These are phyloP conservation scores for Strobilomyces confusus DNA, from an alignment of 768 basidiomycete species.

Conservation along the genomic window DNA sequence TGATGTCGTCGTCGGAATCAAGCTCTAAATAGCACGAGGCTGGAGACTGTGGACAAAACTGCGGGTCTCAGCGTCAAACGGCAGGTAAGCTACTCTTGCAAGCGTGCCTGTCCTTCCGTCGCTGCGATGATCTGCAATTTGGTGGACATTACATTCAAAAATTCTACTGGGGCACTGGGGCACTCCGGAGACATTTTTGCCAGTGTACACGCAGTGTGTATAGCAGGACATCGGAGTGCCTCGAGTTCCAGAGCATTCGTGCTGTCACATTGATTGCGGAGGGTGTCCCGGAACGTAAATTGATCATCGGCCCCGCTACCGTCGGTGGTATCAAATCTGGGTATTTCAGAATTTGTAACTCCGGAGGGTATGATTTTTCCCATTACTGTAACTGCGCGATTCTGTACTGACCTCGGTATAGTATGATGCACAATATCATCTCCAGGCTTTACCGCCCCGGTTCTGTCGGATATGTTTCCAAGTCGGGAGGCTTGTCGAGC, in stretches of 20 bases:
- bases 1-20: too few species aligned
- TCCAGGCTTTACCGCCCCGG: constrained; percentile 97
- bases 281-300: constrained; percentile 96
- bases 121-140: constrained; percentile 99
- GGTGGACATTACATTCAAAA: constrained; percentile 99
- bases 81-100: constrained; percentile 97
- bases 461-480: constrained; percentile 97
- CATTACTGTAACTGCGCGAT: too few species aligned
- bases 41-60: too few species aligned
- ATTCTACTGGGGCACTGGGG: constrained; percentile 99
- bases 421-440: constrained; percentile 99
- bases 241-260: constrained; percentile 44
- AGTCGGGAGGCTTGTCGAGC: constrained; percentile 99
- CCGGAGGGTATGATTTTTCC: constrained; percentile 91
- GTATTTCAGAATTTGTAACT: constrained; percentile 99
- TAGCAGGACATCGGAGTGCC: constrained; percentile 88
- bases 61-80: too few species aligned
- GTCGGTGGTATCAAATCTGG: constrained; percentile 99
- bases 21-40: too few species aligned
- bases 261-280: constrained; percentile 93
- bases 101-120: constrained; percentile 86
- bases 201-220: constrained; percentile 98
- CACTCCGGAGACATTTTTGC: constrained; percentile 96
- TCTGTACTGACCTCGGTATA: constrained; percentile 25
- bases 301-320: constrained; percentile 96